Base-by-base conservation (phyloP, 768 basidiomycete species). In the Lepiota brunneoincarnata region DNA sequence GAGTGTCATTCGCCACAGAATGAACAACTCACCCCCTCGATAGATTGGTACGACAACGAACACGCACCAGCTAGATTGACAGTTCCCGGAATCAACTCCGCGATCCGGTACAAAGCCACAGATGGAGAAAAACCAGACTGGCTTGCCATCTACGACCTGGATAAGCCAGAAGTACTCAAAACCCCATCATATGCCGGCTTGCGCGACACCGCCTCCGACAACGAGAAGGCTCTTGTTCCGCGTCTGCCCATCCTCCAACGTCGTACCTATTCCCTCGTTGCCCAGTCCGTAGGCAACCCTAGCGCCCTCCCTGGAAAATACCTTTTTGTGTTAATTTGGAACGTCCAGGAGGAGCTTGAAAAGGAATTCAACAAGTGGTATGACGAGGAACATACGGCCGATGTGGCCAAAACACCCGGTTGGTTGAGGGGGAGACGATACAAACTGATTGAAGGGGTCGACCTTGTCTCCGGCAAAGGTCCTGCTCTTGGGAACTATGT, bases 21-120 rank as follows among this genome's bases (percentile, higher is more conserved):
- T 23, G 21, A 31, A 9, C 6, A 40, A 17, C 20, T 37, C 15
- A 49, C 34, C 21, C 2, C 28, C 12, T 6, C 18, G 18, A 34
- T 49, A 72, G 71, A 69, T 28, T 72, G 69, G 69, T 70, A 69
- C 57, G 64, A 69, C 37, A 63, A 57, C 14, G 71, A 72, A 54
- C 71, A 72, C 44, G 60, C 61, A 38, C 67, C 70, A 12, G 58
- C 61, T 24, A 65, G 70, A 20, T 44, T 70, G 10, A 62, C 63
- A 3, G 55, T 70, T 4, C 62, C 69, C 7, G 63, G 64, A 4
- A 61, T 71, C 39, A 59, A 46, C 36, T 61, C 61, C 4, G 65
- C 68, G 17, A 54, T 58, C 6, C 66, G 70, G 21, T 72, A 69
- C 57, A 64, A 65, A 54, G 60, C 64, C 6, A 49, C 47, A 10